Evolutionary conservation across 78 protist species (phyloP), one percentile per base, ranked within the genome.

Genomic region (Bodo saltans): DNA sequence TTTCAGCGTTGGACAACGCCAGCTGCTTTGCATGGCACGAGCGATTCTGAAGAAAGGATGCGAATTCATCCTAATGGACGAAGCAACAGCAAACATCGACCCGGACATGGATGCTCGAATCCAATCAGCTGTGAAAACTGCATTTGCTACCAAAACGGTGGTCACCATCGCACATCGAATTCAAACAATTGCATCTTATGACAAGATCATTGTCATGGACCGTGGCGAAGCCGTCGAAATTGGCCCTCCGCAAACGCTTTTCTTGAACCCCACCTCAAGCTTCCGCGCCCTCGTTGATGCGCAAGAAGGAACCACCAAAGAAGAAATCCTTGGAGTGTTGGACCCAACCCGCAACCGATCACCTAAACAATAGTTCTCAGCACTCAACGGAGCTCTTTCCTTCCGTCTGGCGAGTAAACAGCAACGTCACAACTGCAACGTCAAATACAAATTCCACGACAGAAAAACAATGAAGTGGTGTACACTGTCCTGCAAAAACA

Each of bases 21-120:
- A 96, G 89, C 88, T 96, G 34, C 26, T 96, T 27, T 93, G 96
- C 86, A 69, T 96, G 67, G 94, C 95, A 27, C 88, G 97, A n/a
- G 96, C 95, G 72, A 52, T 93, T 0, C 52, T 92, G 28, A 41
- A 85, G 35, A 30, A 35, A 3, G 72, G n/a, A 3, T 12, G 42
- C 28, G 52, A 12, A 29, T 73, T 88, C 70, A 29, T 82, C 37
- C 84, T 85, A 21, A 23, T 85, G 72, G 88, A 85, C 76, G 88
- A 85, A 73, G 88, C 88, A 17, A 82, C 85, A 1, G 85, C 85
- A 4, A 70, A 21, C 35, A 70, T 82, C 33, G 85, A 82, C 71
- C 37, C 34, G 30, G 78, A 33, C 12, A 85, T 86, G 32, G 90
- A 88, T 47, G 33, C 42, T 28, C 26, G 1, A 47, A 88, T 88